A percentile compares a stretch with the other conserved stretches of the same genome.
Evolutionary conservation across 1,139 yeast genomes (phyloP).

Genomic region (Petasospora fabianii): DNA sequence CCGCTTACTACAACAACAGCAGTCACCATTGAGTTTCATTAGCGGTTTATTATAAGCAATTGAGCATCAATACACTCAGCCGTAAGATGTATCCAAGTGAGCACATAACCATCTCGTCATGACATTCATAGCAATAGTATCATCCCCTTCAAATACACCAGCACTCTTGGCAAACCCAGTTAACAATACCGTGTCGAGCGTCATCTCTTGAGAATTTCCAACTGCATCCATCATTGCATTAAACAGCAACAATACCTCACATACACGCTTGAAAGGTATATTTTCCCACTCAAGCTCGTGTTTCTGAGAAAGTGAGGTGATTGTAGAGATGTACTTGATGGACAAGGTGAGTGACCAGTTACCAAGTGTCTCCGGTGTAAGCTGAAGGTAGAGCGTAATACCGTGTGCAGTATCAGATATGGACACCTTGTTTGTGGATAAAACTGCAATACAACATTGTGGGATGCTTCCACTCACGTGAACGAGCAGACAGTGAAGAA

Average conservation of each 20-base stretch:
- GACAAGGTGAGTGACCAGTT: not conserved
- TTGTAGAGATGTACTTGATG: not conserved
- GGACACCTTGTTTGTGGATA: not conserved
- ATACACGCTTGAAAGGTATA: not conserved
- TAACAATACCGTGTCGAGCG: not conserved
- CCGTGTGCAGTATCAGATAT: not conserved
- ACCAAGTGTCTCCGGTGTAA: not conserved
- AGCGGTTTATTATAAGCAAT: no score
- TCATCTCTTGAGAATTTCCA: not conserved
- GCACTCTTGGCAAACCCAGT: not conserved
- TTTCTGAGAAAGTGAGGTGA: not conserved
- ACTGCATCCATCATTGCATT: not conserved
- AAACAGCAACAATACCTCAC: not conserved
- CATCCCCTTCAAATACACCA: not conserved
- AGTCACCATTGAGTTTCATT: no score
- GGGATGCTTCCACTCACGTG: not conserved
- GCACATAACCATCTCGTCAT: not conserved
- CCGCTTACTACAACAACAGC: no score
- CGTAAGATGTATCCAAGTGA: not conserved
- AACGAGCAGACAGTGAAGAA: not conserved
- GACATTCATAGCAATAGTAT: not conserved
- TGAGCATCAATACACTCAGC: no score
- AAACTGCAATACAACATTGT: not conserved
- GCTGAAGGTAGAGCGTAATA: not conserved
- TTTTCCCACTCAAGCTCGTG: not conserved